Conservation (phyloP, 768 basidiomycete species). For the Amylocystis lapponica region DNA sequence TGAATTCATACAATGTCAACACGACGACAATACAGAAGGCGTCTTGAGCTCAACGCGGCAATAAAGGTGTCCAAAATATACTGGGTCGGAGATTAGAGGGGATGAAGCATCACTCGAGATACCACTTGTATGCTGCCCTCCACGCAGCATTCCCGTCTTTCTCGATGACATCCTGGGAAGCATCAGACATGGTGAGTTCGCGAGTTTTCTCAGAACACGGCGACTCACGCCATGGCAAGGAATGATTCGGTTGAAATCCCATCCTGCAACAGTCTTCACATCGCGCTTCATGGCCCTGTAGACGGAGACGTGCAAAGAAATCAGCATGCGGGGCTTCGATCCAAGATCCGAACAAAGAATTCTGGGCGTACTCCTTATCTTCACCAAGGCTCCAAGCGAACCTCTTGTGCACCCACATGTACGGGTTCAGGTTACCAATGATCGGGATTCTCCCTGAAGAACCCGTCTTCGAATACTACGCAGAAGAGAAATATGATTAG, state of each 20-base stretch:
- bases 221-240: conserved; percentile 59
- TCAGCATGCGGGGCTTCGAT: neutral
- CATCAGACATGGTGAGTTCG: neutral
- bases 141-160: conserved; percentile 39
- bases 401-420: conserved; percentile 20
- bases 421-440: conserved; percentile 18
- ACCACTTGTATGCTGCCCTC: conserved; percentile 24
- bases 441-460: conserved; percentile 21
- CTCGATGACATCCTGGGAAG: conserved; percentile 41
- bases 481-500: neutral
- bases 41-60: too few species aligned
- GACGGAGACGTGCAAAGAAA: neutral
- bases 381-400: conserved; percentile 19
- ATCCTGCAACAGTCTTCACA: conserved; percentile 56
- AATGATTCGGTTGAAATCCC: conserved; percentile 73
- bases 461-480: conserved; percentile 33
- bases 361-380: conserved; percentile 23
- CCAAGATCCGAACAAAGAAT: neutral
- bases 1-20: too few species aligned
- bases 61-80: too few species aligned
- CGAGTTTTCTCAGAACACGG: conserved; percentile 1
- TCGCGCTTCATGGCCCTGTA: conserved; percentile 53
- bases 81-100: too few species aligned
- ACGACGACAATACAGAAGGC: too few species aligned
- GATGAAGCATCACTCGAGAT: conserved; percentile 15